A percentile compares a stretch with the other conserved stretches of the same genome.
phyloP scores from a whole-genome alignment of 2,329 filamentous ascomycete species.

The Fusarium tricinctum region DNA sequence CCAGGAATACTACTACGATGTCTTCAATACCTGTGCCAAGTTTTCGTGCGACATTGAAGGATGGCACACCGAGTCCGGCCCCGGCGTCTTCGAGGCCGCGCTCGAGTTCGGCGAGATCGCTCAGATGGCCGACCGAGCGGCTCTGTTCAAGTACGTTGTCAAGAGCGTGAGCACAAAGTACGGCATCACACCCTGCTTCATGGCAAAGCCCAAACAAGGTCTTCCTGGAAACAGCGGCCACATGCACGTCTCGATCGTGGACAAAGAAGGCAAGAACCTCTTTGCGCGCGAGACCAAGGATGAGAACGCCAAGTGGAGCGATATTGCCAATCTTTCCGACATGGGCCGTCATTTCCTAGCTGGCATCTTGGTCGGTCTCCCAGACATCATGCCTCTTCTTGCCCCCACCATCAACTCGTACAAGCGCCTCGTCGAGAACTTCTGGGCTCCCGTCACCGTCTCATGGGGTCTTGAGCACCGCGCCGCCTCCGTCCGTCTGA shows the following conservation, averaged over 20 bases:
- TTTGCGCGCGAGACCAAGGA: conserved; percentile 82
- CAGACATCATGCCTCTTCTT: conserved; percentile 94
- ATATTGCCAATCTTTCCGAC: conserved; percentile 86
- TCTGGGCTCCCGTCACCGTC: conserved; percentile 98
- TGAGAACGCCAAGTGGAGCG: conserved; percentile 76
- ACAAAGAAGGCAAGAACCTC: conserved; percentile 84
- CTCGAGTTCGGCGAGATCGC: conserved; percentile 90
- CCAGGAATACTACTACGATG: conserved; percentile 90
- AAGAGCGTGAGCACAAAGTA: conserved; percentile 89
- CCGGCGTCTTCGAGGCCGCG: conserved; percentile 95
- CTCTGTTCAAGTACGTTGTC: conserved; percentile 94
- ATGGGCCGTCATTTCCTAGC: conserved; percentile 93
- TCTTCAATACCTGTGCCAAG: conserved; percentile 83
- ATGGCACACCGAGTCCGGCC: conserved; percentile 95
- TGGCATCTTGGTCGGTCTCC: conserved; percentile 87
- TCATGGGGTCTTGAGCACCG: conserved; percentile 98
- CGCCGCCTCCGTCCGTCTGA: conserved; percentile 89
- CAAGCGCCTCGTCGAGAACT: conserved; percentile 98
- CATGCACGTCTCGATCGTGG: conserved; percentile 92
- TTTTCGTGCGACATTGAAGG: conserved; percentile 90
- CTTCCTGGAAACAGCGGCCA: conserved; percentile 96
- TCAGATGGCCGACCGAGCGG: conserved; percentile 91
- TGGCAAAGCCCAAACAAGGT: conserved; percentile 95
- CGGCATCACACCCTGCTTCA: conserved; percentile 96
- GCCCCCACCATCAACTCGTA: conserved; percentile 98